Percentiles rank a stretch among this genome's conserved stretches.
phyloP scores from a whole-genome alignment of 176 grass and related monocot species.

The Pontederia paniculata region DNA sequence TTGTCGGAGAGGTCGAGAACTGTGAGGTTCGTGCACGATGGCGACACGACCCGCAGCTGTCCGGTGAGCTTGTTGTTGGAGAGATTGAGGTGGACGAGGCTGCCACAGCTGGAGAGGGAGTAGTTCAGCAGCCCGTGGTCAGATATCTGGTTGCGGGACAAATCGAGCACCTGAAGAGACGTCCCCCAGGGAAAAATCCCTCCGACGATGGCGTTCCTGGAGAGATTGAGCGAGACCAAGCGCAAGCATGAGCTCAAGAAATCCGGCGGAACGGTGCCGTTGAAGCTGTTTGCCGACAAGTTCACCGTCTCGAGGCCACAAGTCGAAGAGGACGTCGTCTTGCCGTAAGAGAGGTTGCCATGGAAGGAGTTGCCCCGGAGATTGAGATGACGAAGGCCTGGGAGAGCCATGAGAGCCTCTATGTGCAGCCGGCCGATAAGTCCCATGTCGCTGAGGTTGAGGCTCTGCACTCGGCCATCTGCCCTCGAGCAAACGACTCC shows the following conservation, averaged over 20 bases:
- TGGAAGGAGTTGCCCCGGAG: slow-evolving; percentile 73
- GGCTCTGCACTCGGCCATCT: slow-evolving; percentile 29
- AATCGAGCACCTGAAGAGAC: slow-evolving; percentile 49
- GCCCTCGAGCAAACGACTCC: slow-evolving; percentile 39
- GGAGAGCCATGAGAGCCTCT: slow-evolving; percentile 45
- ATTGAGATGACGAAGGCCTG: slow-evolving; percentile 31
- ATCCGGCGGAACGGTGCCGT: slow-evolving; percentile 35
- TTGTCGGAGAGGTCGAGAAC: slow-evolving; percentile 65
- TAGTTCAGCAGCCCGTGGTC: slow-evolving; percentile 56
- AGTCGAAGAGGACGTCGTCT: neutral
- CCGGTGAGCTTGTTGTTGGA: slow-evolving; percentile 64
- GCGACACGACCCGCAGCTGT: slow-evolving; percentile 27
- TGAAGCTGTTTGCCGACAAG: slow-evolving; percentile 73
- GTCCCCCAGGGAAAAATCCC: slow-evolving; percentile 45
- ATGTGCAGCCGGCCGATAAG: slow-evolving; percentile 53
- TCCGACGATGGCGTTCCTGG: slow-evolving; percentile 42
- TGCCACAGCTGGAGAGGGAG: slow-evolving; percentile 52
- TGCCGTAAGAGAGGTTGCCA: slow-evolving; percentile 67
- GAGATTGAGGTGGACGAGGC: slow-evolving; percentile 67
- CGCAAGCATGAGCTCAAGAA: slow-evolving; percentile 47
- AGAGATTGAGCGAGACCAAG: slow-evolving; percentile 54
- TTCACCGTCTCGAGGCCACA: slow-evolving; percentile 51
- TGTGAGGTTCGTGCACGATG: slow-evolving; percentile 34
- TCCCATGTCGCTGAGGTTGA: slow-evolving; percentile 63
- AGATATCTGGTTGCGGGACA: slow-evolving; percentile 55